Evolutionary conservation across 108 stramenopile species (phyloP), one percentile per base, ranked within the genome.

Genomic region (Cyclostephanos invisitatus): DNA sequence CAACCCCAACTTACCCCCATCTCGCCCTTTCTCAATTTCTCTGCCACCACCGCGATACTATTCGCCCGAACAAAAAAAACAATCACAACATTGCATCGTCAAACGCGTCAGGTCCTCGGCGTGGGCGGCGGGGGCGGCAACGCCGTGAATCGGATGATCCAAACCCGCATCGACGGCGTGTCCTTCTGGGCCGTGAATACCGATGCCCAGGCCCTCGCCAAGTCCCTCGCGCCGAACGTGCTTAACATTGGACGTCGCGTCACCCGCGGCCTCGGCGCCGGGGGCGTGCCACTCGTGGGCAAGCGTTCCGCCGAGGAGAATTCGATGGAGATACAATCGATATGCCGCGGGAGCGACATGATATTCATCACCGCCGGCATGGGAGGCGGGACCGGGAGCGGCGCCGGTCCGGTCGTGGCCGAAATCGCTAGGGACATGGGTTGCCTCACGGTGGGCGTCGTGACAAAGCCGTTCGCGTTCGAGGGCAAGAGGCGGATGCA

Each of bases 311-410:
- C 86, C 3, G 50, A 69, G 37, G 88, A 89, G 60, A 72, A 69
- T 14, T 44, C 63, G 18, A 56, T 76, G 22, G 86, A 81, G 15
- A 84, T 89, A 57, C 65, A 77, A 28, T 60, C 70, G 15, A 75
- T 86, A 18, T 37, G 68, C 70, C 40, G 75, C 57, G 82, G 89
- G 38, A 83, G 87, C 11, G 90, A 93, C 71, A 74, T 93, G 75
- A 84, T 91, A 11, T 93, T 93, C 70, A 87, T 93, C 51, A 93
- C 92, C 20, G 85, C 86, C 25, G 91, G 91, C 7, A 92, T 92
- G 91, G 91, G 91, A 17, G 91, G 91, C 15, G 91, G 91, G 5
- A 92, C 92, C 10, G 92, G 92, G 0, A 84, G 85, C 37, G 92
- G 92, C 10, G 92, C 92, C 0, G 88, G 87, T 10, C 92, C 92